phyloP scores from a whole-genome alignment of 2,329 filamentous ascomycete species.

The Exophiala sideris region DNA sequence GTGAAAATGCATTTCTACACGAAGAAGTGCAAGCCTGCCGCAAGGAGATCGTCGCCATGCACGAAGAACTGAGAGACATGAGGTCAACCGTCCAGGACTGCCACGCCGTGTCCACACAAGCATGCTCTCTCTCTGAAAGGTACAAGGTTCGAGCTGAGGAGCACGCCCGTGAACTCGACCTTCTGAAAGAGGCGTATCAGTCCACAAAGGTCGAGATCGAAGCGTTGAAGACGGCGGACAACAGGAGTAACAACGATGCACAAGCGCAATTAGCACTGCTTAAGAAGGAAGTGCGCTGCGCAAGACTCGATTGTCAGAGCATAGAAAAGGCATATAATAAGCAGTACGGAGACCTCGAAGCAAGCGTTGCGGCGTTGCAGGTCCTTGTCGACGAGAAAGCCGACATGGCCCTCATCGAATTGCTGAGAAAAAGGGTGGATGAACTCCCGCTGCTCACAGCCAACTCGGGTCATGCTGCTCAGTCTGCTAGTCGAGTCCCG shows the following conservation, averaged over 20 bases:
- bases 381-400: constrained; percentile 7
- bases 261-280: neutral
- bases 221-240: neutral
- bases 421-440: constrained; percentile 1
- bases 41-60: constrained; percentile 6
- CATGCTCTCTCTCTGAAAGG: neutral
- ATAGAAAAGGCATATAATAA: neutral
- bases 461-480: neutral
- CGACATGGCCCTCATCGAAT: constrained; percentile 4
- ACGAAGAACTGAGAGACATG: constrained; percentile 13
- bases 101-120: neutral
- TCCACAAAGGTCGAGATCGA: constrained; percentile 1
- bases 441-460: neutral
- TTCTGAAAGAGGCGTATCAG: neutral
- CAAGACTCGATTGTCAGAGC: neutral
- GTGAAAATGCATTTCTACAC: constrained; percentile 25
- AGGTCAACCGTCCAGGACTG: neutral
- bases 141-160: neutral
- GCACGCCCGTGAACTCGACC: neutral
- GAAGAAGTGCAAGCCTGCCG: constrained; percentile 16
- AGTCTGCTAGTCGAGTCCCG: constrained; percentile 11
- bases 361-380: constrained; percentile 1
- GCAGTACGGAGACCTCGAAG: neutral
- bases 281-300: neutral
- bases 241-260: neutral